Percentiles rank a stretch among this genome's conserved stretches.
phyloP scores from a whole-genome alignment of 495 filamentous ascomycete species.

The Aeminium ludgeri region DNA sequence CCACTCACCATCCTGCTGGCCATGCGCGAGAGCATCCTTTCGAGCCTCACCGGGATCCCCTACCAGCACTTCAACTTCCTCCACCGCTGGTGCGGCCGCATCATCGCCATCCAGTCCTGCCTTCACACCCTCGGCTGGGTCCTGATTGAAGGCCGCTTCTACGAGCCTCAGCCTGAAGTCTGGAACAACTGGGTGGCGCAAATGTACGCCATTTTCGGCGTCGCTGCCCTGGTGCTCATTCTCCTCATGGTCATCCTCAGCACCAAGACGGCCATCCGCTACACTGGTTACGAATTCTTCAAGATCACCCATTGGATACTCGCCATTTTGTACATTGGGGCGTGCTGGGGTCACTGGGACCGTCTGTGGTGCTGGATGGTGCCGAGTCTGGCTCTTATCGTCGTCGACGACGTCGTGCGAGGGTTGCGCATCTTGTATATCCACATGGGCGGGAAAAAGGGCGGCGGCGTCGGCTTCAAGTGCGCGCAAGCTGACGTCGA shows the following conservation, averaged over 20 bases:
- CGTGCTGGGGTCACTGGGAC: slow-evolving; percentile 52
- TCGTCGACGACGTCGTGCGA: slow-evolving; percentile 36
- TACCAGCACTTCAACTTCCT: slow-evolving; percentile 57
- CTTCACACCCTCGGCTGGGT: slow-evolving; percentile 53
- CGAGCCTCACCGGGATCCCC: slow-evolving; percentile 43
- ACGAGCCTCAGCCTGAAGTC: slow-evolving; percentile 44
- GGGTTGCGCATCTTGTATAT: slow-evolving; percentile 34
- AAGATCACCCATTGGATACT: slow-evolving; percentile 46
- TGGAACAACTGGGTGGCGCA: slow-evolving; percentile 36
- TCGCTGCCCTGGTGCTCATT: slow-evolving; percentile 44
- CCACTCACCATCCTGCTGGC: slow-evolving; percentile 43
- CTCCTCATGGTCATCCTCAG: slow-evolving; percentile 38
- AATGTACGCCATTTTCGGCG: slow-evolving; percentile 45
- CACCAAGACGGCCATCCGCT: slow-evolving; percentile 34
- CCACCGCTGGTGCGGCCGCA: slow-evolving; percentile 47
- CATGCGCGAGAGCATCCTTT: slow-evolving; percentile 43
- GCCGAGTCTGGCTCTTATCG: slow-evolving; percentile 39
- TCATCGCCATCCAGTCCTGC: slow-evolving; percentile 42
- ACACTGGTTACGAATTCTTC: slow-evolving; percentile 55
- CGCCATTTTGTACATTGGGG: slow-evolving; percentile 48
- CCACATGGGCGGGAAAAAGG: slow-evolving; percentile 28
- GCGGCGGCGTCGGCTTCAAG: slow-evolving; percentile 28
- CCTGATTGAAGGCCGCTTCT: slow-evolving; percentile 41
- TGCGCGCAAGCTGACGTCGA: slow-evolving; percentile 33
- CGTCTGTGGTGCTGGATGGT: slow-evolving; percentile 45